phyloP scores from a whole-genome alignment of 352 stramenopile species.

The Globisporangium okanoganense region DNA sequence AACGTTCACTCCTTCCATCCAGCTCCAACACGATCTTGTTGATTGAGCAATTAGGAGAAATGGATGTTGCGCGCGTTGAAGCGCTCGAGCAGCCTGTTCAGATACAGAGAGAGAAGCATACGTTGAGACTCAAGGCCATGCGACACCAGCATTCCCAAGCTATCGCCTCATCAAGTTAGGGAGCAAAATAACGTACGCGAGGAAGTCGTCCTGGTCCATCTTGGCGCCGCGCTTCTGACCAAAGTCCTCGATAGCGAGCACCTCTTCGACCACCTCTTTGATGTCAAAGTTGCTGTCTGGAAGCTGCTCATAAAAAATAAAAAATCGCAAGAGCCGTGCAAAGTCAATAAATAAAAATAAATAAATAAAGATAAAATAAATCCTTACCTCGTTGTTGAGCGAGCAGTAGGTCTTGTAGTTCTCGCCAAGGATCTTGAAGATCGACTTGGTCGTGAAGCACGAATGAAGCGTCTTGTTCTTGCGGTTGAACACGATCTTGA shows the following conservation, averaged over 20 bases:
- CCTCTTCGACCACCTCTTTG: constrained; percentile 92
- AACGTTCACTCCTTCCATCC: too few species aligned
- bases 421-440: constrained; percentile 94
- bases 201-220: constrained; percentile 98
- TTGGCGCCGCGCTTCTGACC: constrained; percentile 92
- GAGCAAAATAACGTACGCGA: constrained; percentile 78
- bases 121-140: background rate
- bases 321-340: too few species aligned
- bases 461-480: constrained; percentile 99
- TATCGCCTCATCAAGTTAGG: background rate
- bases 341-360: too few species aligned
- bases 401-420: constrained; percentile 96
- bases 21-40: too few species aligned
- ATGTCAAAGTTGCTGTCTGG: constrained; percentile 81
- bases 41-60: constrained; percentile 76
- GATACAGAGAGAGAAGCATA: background rate
- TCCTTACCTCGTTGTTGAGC: constrained; percentile 81
- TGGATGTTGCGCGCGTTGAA: constrained; percentile 97
- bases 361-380: background rate
- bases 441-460: constrained; percentile 96
- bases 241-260: constrained; percentile 89
- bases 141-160: constrained; percentile 3
- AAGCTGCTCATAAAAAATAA: constrained; percentile 27
- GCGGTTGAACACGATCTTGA: constrained; percentile 99
- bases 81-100: constrained; percentile 85